Base-by-base conservation (phyloP, 2,329 filamentous ascomycete species). In the Aspergillus pseudoglaucus region DNA sequence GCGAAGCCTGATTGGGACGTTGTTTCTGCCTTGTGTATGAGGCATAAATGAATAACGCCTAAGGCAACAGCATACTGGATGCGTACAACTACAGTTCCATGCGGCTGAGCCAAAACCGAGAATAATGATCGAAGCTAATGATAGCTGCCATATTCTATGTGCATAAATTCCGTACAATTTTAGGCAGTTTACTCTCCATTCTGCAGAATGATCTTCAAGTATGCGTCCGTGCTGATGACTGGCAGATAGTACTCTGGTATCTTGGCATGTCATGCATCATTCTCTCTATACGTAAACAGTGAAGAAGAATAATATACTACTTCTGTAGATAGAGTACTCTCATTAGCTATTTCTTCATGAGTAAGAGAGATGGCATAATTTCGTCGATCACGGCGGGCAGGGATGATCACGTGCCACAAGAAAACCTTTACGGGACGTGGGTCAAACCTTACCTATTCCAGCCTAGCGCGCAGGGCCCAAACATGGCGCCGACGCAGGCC, bases 401-500 rank as follows among this genome's bases (percentile, higher is more conserved):
- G 44, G 18, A 54, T 49, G 17, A 18, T 59, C 62, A 65, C 59
- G 56, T 59, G 57, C 63, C 41, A 42, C 43, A 47, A 50, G 54
- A 59, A 61, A 62, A 62, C 60, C 57, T 59, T 59, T 54, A 53
- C 51, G 37, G n/a, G 55, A 41, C 47, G 52, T 53, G 55, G 55
- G 48, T 50, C 46, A 49, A 42, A 23, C 66, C 64, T 69, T 44
- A 14, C 63, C 58, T 2, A 2, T 57, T 45, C 0, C 9, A 46
- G 56, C 4, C 57, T 69, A 69, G 67, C 47, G 57, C 42, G 22
- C n/a, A 57, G 54, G 57, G 59, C 55, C 63, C 60, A 66, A 68
- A 65, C 66, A 69, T 67, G 64, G 66, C 68, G 67, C 59, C 61
- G 60, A 61, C 55, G 59, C 48, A 57, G 58, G 59, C 64, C 65